Evolutionary conservation across 768 basidiomycete species (phyloP), one percentile per base, ranked within the genome.

Genomic region (Mycena galopus): DNA sequence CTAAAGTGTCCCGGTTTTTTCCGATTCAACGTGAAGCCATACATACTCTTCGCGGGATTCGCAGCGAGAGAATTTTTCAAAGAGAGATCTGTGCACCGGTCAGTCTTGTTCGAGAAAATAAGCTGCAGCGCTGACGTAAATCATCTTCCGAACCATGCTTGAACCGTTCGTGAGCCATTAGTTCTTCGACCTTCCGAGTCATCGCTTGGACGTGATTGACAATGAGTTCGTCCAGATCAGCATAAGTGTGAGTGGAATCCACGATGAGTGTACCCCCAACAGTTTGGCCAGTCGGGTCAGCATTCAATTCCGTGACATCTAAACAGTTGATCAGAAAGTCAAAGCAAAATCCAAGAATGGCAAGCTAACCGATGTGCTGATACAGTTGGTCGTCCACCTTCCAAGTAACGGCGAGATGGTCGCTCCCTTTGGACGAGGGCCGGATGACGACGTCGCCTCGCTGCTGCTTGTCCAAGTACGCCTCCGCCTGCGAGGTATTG

Each of bases 351-450:
- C 30, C 21, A n/a, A 14, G 14, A 56, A 32, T 47, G 33, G 57
- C 23, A 2, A 37, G 78, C 93, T 61, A 78, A 96, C 96, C 96
- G 69, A 99, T 94, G 79, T 99, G 98, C 79, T 99, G 98, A 81
- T 94, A 99, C 30, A 99, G 84, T 71, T 92, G 94, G 69, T 98
- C 94, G 73, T 97, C 97, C 2, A 99, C 96, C 83, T 99, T 99
- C 98, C 98, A 99, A 0, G 98, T 99, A 12, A 99, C 94, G 53
- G 97, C 97, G 42, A 99, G 86, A 83, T 99, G 98, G 77, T 98
- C 90, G 42, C 88, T 84, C 17, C 97, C 97, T 81, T 97, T 96
- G 5, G 97, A 98, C 21, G 96, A 97, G 0, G 98, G 98, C 55
- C 98, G 87, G 74, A 99, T 96, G 50, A 99, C 94, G 47, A 97